Conservation (phyloP, 2,329 filamentous ascomycete genomes). For the Cladophialophora chaetospira region DNA sequence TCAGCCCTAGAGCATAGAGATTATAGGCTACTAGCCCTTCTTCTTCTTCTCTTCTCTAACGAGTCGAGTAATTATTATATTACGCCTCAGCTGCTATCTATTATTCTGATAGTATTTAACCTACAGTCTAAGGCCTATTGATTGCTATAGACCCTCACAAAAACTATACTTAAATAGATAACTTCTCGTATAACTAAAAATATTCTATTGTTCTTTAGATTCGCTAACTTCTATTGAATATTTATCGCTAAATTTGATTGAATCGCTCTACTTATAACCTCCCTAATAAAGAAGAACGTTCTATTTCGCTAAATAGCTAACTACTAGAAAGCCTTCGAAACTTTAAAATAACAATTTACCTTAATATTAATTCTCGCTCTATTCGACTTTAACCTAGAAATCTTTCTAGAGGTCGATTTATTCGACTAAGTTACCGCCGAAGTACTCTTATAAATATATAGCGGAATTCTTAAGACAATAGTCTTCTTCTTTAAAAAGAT, state of each 20-base stretch:
- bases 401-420: conserved; percentile 17
- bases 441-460: conserved; percentile 14
- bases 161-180: too few species aligned
- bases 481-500: conserved; percentile 29
- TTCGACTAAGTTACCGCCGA: conserved; percentile 10
- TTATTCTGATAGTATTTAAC: too few species aligned
- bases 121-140: too few species aligned
- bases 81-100: too few species aligned
- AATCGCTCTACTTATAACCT: background rate
- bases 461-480: conserved; percentile 1
- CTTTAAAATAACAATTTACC: background rate
- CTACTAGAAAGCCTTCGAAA: background rate
- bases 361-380: background rate
- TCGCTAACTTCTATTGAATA: too few species aligned
- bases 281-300: background rate
- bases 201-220: too few species aligned
- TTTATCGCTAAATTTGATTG: background rate
- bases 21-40: too few species aligned
- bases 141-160: too few species aligned
- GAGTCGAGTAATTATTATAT: too few species aligned
- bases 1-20: too few species aligned
- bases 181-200: too few species aligned
- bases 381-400: background rate
- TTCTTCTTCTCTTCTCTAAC: too few species aligned
- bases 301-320: background rate